Evolutionary conservation across 1,284 basidiomycete genomes (phyloP).

Genomic region (Phellopilus nigrolimitatus): DNA sequence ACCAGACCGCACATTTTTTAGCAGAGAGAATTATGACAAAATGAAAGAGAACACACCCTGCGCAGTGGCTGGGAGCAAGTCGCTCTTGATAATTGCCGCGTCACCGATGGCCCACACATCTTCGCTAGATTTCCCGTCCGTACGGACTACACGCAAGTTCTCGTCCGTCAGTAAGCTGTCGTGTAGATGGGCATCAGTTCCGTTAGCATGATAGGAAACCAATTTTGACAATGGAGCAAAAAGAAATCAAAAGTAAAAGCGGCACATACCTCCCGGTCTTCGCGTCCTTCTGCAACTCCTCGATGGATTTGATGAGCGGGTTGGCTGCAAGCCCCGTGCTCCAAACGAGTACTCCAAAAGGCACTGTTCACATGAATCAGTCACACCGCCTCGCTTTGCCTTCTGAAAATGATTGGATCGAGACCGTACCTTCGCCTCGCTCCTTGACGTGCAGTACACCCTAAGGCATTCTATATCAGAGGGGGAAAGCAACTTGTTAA

Average conservation of each 20-base stretch:
- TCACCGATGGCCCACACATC: slow-evolving; percentile 86
- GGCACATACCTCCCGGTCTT: slow-evolving; percentile 52
- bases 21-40: slow-evolving; percentile 21
- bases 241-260: slow-evolving; percentile 12
- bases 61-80: slow-evolving; percentile 76
- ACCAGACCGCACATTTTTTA: slow-evolving; percentile 9
- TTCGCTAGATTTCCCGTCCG: slow-evolving; percentile 50
- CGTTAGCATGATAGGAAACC: background rate
- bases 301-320: slow-evolving; percentile 63
- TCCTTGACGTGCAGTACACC: slow-evolving; percentile 58
- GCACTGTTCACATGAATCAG: slow-evolving; percentile 39
- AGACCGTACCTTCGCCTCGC: slow-evolving; percentile 49
- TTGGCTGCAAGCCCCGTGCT: slow-evolving; percentile 80
- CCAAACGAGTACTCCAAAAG: slow-evolving; percentile 83
- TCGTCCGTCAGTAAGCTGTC: slow-evolving; percentile 58
- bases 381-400: background rate
- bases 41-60: slow-evolving; percentile 45
- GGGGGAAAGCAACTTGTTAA: slow-evolving; percentile 29
- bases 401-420: slow-evolving; percentile 9
- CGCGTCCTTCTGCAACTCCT: slow-evolving; percentile 56
- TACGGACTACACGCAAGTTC: slow-evolving; percentile 54
- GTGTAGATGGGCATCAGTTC: slow-evolving; percentile 3
- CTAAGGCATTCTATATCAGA: slow-evolving; percentile 35
- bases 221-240: slow-evolving; percentile 4
- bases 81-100: slow-evolving; percentile 56